Percentiles rank a stretch among this genome's conserved stretches.
Evolutionary conservation across 495 filamentous ascomycete species (phyloP).

Genomic region (Neurospora sp.): DNA sequence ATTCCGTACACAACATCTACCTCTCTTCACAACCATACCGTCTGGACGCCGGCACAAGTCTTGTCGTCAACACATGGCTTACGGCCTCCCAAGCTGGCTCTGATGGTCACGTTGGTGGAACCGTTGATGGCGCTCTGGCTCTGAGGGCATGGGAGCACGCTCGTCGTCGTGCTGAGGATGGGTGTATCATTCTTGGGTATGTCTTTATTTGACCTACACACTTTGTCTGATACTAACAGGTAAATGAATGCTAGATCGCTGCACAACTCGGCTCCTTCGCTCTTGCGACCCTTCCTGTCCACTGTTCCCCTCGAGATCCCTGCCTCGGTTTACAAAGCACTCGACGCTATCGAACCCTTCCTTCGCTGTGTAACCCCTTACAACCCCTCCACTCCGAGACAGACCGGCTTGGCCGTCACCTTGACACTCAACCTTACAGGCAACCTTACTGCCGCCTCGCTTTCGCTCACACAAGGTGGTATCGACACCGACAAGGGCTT

Average conservation of each 20-base stretch:
- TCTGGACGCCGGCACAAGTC: conserved; percentile 81
- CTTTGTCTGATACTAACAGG: neutral
- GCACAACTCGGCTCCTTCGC: conserved; percentile 76
- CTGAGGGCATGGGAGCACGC: conserved; percentile 94
- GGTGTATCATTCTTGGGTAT: conserved; percentile 82
- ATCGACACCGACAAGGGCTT: conserved; percentile 78
- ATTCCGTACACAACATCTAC: conserved; percentile 83
- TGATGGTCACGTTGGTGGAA: conserved; percentile 61
- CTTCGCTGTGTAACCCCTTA: conserved; percentile 76
- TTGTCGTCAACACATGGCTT: conserved; percentile 93
- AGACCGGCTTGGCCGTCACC: conserved; percentile 70
- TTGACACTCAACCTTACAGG: conserved; percentile 75
- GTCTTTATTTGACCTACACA: conserved; percentile 7
- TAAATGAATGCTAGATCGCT: conserved; percentile 50
- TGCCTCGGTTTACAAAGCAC: conserved; percentile 57
- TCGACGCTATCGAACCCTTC: conserved; percentile 75
- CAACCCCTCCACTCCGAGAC: conserved; percentile 75
- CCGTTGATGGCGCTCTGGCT: conserved; percentile 69
- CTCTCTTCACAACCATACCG: conserved; percentile 68
- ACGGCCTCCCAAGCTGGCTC: conserved; percentile 57
- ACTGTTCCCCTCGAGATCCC: conserved; percentile 73
- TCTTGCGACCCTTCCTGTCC: conserved; percentile 71
- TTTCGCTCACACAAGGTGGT: conserved; percentile 77
- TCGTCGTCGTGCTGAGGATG: conserved; percentile 86
- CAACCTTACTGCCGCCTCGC: conserved; percentile 59